Evolutionary conservation across 1,139 yeast species (phyloP).

Genomic region (Magnusiomyces suaveolens): DNA sequence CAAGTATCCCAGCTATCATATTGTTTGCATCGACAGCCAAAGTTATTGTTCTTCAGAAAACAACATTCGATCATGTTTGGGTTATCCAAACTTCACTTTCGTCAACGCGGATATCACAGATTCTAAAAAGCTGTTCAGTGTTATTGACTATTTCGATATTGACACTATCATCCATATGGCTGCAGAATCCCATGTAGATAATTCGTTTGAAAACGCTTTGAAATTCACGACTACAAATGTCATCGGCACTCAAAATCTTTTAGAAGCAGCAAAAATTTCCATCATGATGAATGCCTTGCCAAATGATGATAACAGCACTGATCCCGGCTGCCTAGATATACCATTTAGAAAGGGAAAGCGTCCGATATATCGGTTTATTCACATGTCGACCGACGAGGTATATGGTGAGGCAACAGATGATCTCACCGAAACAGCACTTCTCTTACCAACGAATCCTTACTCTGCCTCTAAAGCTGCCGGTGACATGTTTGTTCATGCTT

Average conservation of each 20-base stretch:
- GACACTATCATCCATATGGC: constrained; percentile 45
- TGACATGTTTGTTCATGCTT: constrained; percentile 44
- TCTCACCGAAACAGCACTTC: constrained; percentile 33
- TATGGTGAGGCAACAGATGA: constrained; percentile 39
- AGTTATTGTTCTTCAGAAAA: constrained; percentile 31
- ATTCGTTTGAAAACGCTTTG: constrained; percentile 41
- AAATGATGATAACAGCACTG: not conserved
- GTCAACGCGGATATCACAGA: constrained; percentile 37
- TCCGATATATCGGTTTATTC: constrained; percentile 31
- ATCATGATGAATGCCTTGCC: not conserved
- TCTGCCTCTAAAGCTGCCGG: constrained; percentile 52
- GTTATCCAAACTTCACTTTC: constrained; percentile 28
- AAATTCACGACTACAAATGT: constrained; percentile 43
- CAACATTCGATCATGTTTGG: constrained; percentile 20
- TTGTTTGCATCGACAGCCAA: constrained; percentile 43
- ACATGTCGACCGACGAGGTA: constrained; percentile 55
- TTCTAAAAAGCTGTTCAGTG: constrained; percentile 20
- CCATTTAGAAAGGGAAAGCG: constrained; percentile 1
- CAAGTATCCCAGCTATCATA: constrained; percentile 35
- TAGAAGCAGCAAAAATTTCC: constrained; percentile 36
- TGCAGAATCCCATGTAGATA: constrained; percentile 52
- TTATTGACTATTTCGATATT: constrained; percentile 25
- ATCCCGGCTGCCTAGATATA: not conserved
- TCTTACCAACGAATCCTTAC: constrained; percentile 51
- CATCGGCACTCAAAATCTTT: constrained; percentile 41